Percentiles rank a stretch among this genome's conserved stretches.
These are phyloP conservation scores for Colletotrichum incanum DNA, from an alignment of 2,329 filamentous ascomycete species.

Conservation along the genomic window DNA sequence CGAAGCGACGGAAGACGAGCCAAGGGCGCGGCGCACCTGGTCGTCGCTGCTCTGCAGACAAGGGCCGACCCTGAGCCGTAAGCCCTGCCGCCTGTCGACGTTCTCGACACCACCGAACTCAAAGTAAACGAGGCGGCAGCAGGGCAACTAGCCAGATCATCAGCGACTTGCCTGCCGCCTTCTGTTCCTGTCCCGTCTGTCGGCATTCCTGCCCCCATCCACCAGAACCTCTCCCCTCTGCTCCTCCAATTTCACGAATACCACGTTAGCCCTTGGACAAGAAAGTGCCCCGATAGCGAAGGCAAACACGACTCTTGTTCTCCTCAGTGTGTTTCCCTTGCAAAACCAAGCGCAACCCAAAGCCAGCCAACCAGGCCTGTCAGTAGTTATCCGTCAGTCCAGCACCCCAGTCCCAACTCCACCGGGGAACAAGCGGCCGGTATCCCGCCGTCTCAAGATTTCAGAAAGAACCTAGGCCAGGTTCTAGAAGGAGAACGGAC, in stretches of 20 bases:
- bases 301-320: slow-evolving; percentile 24
- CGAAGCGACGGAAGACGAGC: slow-evolving; percentile 28
- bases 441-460: slow-evolving; percentile 41
- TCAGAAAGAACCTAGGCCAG: slow-evolving; percentile 35
- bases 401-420: slow-evolving; percentile 32
- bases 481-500: slow-evolving; percentile 41
- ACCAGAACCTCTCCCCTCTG: neutral
- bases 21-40: neutral
- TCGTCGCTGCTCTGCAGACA: neutral
- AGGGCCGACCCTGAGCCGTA: slow-evolving; percentile 3
- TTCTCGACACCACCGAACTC: neutral
- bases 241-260: neutral
- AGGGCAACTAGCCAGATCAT: neutral
- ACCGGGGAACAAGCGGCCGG: slow-evolving; percentile 40
- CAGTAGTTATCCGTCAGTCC: slow-evolving; percentile 35
- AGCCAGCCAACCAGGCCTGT: slow-evolving; percentile 20
- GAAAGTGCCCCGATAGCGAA: neutral
- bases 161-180: neutral
- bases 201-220: neutral
- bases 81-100: slow-evolving; percentile 1
- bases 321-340: slow-evolving; percentile 5
- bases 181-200: neutral
- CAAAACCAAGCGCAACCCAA: slow-evolving; percentile 6
- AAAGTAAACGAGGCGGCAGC: neutral
- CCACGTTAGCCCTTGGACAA: neutral